Base-by-base conservation (phyloP, 2,329 filamentous ascomycete genomes). In the Lecanicillium sp. region DNA sequence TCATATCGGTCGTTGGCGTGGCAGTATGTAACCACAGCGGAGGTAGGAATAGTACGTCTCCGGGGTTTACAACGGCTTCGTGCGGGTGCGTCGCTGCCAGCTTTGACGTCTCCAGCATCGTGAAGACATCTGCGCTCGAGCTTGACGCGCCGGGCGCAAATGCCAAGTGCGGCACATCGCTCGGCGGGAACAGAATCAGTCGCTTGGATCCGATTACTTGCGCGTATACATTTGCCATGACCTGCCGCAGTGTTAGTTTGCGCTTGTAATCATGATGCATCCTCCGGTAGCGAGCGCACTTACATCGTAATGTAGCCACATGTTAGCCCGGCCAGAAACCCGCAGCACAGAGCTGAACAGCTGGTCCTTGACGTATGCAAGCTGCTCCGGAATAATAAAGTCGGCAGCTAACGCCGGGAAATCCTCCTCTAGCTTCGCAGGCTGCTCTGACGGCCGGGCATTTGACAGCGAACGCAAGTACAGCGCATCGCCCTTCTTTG, bases 231-330 rank as follows among this genome's bases (percentile, higher is more conserved):
- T 95, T 95, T 42, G 88, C 87, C 77, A 94, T 90, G 14, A 93
- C 87, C 78, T 86, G 49, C 41, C 29, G 54, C 38, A 41, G 44
- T 30, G 38, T 40, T 48, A 54, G 33, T 49, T 27, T 44, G 14
- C 44, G 24, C 17, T n/a, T n/a, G n/a, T n/a, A n/a, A n/a, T n/a
- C n/a, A n/a, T 40, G 24, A 11, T 21, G 19, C n/a, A 38, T 40
- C 6, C 10, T 8, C 9, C 41, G 26, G 12, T 9, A 20, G 10
- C 14, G n/a, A 10, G 23, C n/a, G 35, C 7, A 64, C 73, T 66
- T 62, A 85, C 83, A 66, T 94, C 87, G 68, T 93, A 94, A 65
- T 94, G 88, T 26, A 95, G 72, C 90, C 90, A 95, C 79, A 95
- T 87, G 33, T 83, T 85, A 10, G 91, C 86, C 2, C 79, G 79